Evolutionary conservation across 306 rosid genomes (phyloP).

Genomic region (Echinosophora koreensis): DNA sequence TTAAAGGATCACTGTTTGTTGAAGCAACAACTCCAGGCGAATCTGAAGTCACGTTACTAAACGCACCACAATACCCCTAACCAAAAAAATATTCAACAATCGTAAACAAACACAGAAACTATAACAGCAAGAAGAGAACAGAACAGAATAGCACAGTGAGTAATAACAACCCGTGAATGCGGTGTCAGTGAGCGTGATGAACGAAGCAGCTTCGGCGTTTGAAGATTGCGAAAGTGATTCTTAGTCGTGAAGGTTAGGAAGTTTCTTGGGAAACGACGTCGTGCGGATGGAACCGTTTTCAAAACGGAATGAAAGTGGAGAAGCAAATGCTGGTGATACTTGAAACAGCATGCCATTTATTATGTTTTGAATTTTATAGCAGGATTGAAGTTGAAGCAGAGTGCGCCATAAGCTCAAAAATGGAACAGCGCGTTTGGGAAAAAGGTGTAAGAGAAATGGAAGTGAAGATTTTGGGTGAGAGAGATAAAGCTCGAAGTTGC

Average conservation of each 20-base stretch:
- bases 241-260: slow-evolving; percentile 32
- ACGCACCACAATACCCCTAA: slow-evolving; percentile 66
- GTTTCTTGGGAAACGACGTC: slow-evolving; percentile 31
- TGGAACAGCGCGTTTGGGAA: too few relatives aligned
- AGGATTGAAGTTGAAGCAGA: slow-evolving; percentile 35
- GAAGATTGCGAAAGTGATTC: slow-evolving; percentile 29
- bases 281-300: slow-evolving; percentile 45
- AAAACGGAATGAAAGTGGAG: slow-evolving; percentile 50
- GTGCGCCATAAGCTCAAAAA: slow-evolving; percentile 33
- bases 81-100: background rate
- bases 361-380: background rate
- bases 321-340: slow-evolving; percentile 39
- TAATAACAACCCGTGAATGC: background rate
- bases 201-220: slow-evolving; percentile 39
- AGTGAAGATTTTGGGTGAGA: too few relatives aligned
- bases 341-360: slow-evolving; percentile 61
- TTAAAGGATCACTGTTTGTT: slow-evolving; percentile 48
- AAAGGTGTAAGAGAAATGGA: background rate
- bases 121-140: background rate
- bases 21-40: slow-evolving; percentile 48
- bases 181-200: slow-evolving; percentile 42
- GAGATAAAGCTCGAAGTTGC: background rate
- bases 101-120: background rate
- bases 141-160: background rate
- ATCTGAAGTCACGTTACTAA: slow-evolving; percentile 46